These are phyloP conservation scores for Cladorrhinum sp. DNA, from an alignment of 2,329 filamentous ascomycete species.

Conservation along the genomic window DNA sequence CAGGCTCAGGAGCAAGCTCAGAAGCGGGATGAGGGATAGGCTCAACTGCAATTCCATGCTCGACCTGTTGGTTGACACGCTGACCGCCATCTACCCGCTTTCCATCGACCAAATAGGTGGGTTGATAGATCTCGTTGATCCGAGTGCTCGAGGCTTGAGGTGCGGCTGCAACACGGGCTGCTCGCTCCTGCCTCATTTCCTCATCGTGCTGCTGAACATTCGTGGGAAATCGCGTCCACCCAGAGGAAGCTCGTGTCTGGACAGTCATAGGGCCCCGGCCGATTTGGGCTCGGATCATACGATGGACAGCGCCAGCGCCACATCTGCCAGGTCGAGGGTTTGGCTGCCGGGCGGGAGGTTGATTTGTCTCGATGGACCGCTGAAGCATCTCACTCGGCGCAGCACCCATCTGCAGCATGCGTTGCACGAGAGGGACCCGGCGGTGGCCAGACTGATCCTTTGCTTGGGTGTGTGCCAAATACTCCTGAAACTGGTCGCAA, in stretches of 20 bases:
- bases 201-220: constrained; percentile 13
- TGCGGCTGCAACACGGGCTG: not conserved
- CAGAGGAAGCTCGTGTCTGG: not conserved
- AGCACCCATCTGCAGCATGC: not conserved
- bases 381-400: not conserved
- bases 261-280: not conserved
- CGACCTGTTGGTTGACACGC: constrained; percentile 4
- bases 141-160: not conserved
- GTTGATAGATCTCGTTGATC: constrained; percentile 18
- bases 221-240: not conserved
- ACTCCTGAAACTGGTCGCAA: constrained; percentile 14
- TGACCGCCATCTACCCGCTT: constrained; percentile 1
- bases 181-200: not conserved
- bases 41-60: not conserved
- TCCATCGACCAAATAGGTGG: constrained; percentile 13
- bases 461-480: not conserved
- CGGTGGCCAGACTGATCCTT: not conserved
- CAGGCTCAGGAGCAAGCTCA: not conserved
- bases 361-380: not conserved
- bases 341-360: not conserved
- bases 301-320: not conserved
- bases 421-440: constrained; percentile 1
- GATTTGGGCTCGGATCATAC: not conserved
- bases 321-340: not conserved
- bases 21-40: not conserved